Conservation (phyloP, 495 filamentous ascomycete genomes). For the Neurospora sp. region DNA sequence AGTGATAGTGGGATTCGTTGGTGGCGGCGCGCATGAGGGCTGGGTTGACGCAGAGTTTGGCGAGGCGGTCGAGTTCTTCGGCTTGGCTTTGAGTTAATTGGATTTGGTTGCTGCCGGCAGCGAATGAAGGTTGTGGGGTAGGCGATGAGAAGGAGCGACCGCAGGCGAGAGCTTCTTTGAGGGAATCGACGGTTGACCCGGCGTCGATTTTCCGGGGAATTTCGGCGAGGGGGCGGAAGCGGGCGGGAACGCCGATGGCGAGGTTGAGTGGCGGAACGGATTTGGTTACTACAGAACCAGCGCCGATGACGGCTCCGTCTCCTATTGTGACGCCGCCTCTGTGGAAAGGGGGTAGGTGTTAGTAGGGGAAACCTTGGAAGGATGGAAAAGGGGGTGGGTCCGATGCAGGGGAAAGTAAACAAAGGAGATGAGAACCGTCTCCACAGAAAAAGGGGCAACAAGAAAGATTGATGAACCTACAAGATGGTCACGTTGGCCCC, state of each 20-base stretch:
- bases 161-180: slow-evolving; percentile 9
- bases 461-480: slow-evolving; percentile 11
- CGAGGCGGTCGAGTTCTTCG: not conserved
- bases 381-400: not conserved
- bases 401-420: slow-evolving; percentile 1
- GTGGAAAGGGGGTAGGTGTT: not conserved
- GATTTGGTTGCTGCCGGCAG: not conserved
- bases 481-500: slow-evolving; percentile 51
- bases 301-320: slow-evolving; percentile 26
- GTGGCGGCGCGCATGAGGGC: not conserved
- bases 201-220: not conserved
- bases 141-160: not conserved
- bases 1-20: not conserved
- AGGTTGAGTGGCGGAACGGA: slow-evolving; percentile 17
- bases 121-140: not conserved
- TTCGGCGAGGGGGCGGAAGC: slow-evolving; percentile 8
- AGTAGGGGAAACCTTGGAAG: not conserved
- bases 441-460: not conserved
- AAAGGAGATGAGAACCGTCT: not conserved
- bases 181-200: not conserved
- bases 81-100: not conserved
- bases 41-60: not conserved
- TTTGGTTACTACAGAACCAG: slow-evolving; percentile 21
- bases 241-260: slow-evolving; percentile 17
- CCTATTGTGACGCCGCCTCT: slow-evolving; percentile 26